phyloP scores from a whole-genome alignment of 441 rosid species.

The Pelargonium myrrhifolium region DNA sequence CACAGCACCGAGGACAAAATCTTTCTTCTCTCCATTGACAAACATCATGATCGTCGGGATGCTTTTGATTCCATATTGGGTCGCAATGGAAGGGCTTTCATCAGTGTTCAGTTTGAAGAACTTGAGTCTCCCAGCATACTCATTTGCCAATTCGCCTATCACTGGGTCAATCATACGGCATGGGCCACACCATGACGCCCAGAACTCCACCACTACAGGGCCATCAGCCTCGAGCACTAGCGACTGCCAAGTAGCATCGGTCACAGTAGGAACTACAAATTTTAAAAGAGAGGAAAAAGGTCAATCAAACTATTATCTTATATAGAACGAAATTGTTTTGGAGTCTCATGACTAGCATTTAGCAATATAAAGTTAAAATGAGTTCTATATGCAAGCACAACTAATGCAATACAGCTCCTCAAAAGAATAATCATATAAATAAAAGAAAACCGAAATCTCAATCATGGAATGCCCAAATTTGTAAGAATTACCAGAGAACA shows the following conservation, averaged over 20 bases:
- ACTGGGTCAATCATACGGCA: constrained; percentile 62
- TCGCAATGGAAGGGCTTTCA: constrained; percentile 47
- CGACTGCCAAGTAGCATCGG: constrained; percentile 56
- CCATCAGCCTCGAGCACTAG: constrained; percentile 50
- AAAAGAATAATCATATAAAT: no score
- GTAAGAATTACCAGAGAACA: no score
- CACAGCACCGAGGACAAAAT: constrained; percentile 55
- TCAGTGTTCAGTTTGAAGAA: constrained; percentile 56
- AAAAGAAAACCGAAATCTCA: no score
- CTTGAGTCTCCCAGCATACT: constrained; percentile 50
- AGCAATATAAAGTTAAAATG: no score
- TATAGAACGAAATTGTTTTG: not conserved
- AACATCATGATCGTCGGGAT: constrained; percentile 64
- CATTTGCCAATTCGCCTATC: constrained; percentile 45
- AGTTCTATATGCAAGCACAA: no score
- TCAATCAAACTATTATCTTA: constrained; percentile 6
- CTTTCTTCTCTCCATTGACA: constrained; percentile 56
- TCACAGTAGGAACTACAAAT: constrained; percentile 49
- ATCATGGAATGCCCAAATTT: no score
- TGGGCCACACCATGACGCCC: constrained; percentile 86
- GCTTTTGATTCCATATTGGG: constrained; percentile 52
- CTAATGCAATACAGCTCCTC: no score
- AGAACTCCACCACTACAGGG: constrained; percentile 63
- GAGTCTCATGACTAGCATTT: not conserved
- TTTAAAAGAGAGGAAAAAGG: constrained; percentile 8